Evolutionary conservation across 345 rosid species (phyloP).

Genomic region (Euphorbia pulcherrima): DNA sequence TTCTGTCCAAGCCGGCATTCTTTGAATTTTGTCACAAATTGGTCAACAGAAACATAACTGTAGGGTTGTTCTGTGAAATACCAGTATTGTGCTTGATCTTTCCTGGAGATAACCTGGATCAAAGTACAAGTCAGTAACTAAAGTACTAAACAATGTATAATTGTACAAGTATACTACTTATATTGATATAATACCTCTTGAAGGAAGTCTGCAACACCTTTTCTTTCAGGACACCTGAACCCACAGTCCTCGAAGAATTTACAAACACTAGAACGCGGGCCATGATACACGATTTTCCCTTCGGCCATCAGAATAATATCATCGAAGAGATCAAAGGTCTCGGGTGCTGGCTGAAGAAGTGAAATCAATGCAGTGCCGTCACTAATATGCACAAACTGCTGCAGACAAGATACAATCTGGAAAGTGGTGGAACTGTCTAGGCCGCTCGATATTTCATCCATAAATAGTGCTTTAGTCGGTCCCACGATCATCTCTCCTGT

Average conservation of each 20-base stretch:
- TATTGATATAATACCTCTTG: conserved; percentile 41
- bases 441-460: conserved; percentile 72
- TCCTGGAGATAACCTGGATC: conserved; percentile 52
- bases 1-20: conserved; percentile 31
- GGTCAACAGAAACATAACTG: conserved; percentile 37
- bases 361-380: conserved; percentile 54
- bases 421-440: conserved; percentile 63
- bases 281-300: conserved; percentile 56
- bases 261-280: conserved; percentile 36
- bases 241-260: conserved; percentile 59
- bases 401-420: conserved; percentile 55
- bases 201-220: conserved; percentile 59
- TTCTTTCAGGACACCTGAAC: conserved; percentile 56
- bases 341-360: conserved; percentile 70
- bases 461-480: conserved; percentile 54
- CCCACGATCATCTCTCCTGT: conserved; percentile 71
- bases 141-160: not conserved
- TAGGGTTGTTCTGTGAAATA: conserved; percentile 24
- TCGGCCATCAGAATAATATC: conserved; percentile 57
- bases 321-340: conserved; percentile 59
- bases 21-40: conserved; percentile 38
- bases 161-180: not conserved
- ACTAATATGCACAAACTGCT: conserved; percentile 52
- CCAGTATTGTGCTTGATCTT: conserved; percentile 69
- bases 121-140: not conserved